These are phyloP conservation scores for Podaxis rugospora DNA, from an alignment of 768 basidiomycete species.

Conservation along the genomic window DNA sequence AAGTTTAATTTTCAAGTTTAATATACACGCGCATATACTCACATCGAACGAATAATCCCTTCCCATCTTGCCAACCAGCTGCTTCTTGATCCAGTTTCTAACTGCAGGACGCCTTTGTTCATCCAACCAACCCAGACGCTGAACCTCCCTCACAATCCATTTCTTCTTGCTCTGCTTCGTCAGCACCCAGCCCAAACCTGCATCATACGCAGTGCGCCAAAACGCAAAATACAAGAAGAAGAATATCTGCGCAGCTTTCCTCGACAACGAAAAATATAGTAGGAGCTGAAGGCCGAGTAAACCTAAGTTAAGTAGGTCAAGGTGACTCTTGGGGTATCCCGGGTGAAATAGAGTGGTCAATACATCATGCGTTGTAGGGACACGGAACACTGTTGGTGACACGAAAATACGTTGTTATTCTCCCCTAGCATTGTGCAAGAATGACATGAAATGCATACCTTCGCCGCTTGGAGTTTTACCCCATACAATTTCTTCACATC, in stretches of 20 bases:
- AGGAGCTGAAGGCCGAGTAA: conserved; percentile 73
- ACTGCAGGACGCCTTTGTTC: conserved; percentile 53
- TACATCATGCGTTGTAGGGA: conserved; percentile 90
- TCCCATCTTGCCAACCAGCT: conserved; percentile 91
- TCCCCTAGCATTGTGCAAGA: conserved; percentile 1
- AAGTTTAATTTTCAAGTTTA: conserved; percentile 5
- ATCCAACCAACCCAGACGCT: conserved; percentile 88
- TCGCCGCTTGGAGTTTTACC: conserved; percentile 81
- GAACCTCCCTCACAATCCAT: conserved; percentile 86
- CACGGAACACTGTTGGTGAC: conserved; percentile 69
- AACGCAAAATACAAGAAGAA: conserved; percentile 91
- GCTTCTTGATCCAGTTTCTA: conserved; percentile 79
- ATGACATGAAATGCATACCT: conserved; percentile 40
- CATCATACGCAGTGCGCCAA: conserved; percentile 91
- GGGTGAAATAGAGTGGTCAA: conserved; percentile 84
- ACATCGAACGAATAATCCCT: conserved; percentile 92
- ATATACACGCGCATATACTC: conserved; percentile 22
- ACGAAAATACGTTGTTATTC: conserved; percentile 10
- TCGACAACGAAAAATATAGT: conserved; percentile 67
- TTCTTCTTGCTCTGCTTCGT: conserved; percentile 93
- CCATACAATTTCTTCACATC: conserved; percentile 64
- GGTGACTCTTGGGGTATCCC: conserved; percentile 77
- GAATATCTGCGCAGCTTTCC: conserved; percentile 49
- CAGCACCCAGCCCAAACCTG: conserved; percentile 89
- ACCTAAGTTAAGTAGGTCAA: conserved; percentile 82